Evolutionary conservation across 2,329 filamentous ascomycete species (phyloP).

Genomic region (Diplodia corticola): DNA sequence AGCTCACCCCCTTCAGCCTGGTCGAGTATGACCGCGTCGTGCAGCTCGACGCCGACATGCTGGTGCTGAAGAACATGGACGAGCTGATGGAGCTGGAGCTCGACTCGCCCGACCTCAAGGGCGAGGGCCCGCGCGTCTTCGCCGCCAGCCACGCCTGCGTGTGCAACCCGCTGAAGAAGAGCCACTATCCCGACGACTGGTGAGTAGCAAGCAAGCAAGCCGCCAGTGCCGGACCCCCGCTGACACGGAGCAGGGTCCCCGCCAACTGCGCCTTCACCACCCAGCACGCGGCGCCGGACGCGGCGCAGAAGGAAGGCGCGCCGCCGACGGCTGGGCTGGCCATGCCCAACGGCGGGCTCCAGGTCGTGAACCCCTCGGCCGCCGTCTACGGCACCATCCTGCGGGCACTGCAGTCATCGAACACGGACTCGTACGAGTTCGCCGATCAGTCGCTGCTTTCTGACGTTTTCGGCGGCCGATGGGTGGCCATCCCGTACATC

Average conservation of each 20-base stretch:
- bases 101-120: slow-evolving; percentile 57
- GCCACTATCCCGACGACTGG: slow-evolving; percentile 78
- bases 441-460: slow-evolving; percentile 60
- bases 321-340: slow-evolving; percentile 52
- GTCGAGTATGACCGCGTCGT: slow-evolving; percentile 77
- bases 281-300: slow-evolving; percentile 54
- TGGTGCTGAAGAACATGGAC: slow-evolving; percentile 82
- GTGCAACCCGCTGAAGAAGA: slow-evolving; percentile 77
- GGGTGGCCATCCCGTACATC: slow-evolving; percentile 60
- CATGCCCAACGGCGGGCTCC: slow-evolving; percentile 62
- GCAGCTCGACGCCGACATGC: slow-evolving; percentile 86
- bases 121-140: slow-evolving; percentile 66
- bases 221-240: background rate
- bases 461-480: slow-evolving; percentile 59
- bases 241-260: slow-evolving; percentile 45
- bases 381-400: slow-evolving; percentile 55
- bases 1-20: slow-evolving; percentile 76
- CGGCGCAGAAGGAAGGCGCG: slow-evolving; percentile 55
- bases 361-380: slow-evolving; percentile 60
- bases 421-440: slow-evolving; percentile 57
- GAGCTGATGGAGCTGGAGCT: slow-evolving; percentile 83
- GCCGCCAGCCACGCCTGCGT: slow-evolving; percentile 82
- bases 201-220: slow-evolving; percentile 31
- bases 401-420: slow-evolving; percentile 46
- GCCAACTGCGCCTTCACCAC: slow-evolving; percentile 63